phyloP scores from a whole-genome alignment of 495 filamentous ascomycete genomes.

The Penicillium flavigenum region DNA sequence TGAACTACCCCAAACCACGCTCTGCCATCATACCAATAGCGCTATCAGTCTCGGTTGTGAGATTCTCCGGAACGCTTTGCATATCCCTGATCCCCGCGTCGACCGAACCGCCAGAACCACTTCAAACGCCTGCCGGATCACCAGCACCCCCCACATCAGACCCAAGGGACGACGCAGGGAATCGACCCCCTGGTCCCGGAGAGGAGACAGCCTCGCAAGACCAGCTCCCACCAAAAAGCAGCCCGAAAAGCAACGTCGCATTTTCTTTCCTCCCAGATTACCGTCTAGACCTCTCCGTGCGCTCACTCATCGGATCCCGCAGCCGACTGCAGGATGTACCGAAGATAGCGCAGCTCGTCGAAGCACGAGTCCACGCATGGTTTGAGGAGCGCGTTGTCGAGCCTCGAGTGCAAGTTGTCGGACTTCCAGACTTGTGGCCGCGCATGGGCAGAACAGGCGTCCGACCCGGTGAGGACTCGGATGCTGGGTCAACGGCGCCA shows the following conservation, averaged over 20 bases:
- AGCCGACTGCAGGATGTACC: slow-evolving; percentile 92
- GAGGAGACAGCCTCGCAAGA: slow-evolving; percentile 20
- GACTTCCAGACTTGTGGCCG: slow-evolving; percentile 90
- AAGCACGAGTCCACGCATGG: slow-evolving; percentile 88
- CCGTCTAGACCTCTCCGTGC: slow-evolving; percentile 84
- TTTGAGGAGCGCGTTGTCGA: slow-evolving; percentile 96
- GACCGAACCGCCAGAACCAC: slow-evolving; percentile 44
- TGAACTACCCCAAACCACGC: slow-evolving; percentile 89
- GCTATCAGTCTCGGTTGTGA: slow-evolving; percentile 82
- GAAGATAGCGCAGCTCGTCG: slow-evolving; percentile 94
- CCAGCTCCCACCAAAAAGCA: slow-evolving; percentile 32
- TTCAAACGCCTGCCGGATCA: slow-evolving; percentile 37
- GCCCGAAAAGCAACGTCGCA: slow-evolving; percentile 75
- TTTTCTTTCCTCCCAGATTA: slow-evolving; percentile 97
- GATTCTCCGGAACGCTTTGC: slow-evolving; percentile 91
- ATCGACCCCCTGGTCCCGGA: slow-evolving; percentile 15
- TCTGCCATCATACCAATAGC: slow-evolving; percentile 93
- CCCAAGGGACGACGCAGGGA: slow-evolving; percentile 3
- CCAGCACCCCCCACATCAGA: slow-evolving; percentile 30
- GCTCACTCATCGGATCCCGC: slow-evolving; percentile 87
- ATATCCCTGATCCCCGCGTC: slow-evolving; percentile 80
- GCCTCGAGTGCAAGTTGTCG: slow-evolving; percentile 92
- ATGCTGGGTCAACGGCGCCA: slow-evolving; percentile 41
- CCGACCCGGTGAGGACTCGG: slow-evolving; percentile 45
- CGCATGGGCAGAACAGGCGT: slow-evolving; percentile 59